These are phyloP conservation scores for Apiotrichum sp. DNA, from an alignment of 1,284 basidiomycete genomes.

Conservation along the genomic window DNA sequence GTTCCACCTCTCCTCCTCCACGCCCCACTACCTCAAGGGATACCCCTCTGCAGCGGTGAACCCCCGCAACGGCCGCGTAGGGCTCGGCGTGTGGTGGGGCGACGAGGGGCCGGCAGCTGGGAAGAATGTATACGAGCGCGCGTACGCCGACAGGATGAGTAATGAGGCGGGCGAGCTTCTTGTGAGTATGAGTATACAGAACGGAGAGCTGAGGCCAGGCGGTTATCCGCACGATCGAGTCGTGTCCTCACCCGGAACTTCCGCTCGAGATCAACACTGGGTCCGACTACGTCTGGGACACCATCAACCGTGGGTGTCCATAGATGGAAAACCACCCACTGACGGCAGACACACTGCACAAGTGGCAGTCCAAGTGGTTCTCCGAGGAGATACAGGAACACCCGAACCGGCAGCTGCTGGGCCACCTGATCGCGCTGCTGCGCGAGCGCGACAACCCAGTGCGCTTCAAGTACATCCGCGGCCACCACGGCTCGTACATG, in stretches of 20 bases:
- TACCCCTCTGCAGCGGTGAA: background rate
- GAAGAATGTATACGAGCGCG: background rate
- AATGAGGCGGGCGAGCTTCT: background rate
- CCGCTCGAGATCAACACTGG: background rate
- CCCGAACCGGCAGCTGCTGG: background rate
- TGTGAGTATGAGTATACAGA: background rate
- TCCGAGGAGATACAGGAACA: background rate
- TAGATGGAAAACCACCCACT: background rate
- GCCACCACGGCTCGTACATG: background rate
- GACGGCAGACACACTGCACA: background rate
- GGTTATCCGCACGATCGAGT: background rate
- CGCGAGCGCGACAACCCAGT: background rate
- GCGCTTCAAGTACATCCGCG: conserved; percentile 1
- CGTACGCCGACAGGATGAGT: background rate
- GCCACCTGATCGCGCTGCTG: background rate
- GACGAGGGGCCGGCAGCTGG: background rate
- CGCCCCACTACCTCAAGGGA: background rate
- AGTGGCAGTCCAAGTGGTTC: conserved; percentile 1
- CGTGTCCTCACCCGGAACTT: background rate
- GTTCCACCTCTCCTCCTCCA: background rate
- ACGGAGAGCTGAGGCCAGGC: background rate
- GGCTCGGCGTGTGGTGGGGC: background rate
- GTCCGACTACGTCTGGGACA: background rate
- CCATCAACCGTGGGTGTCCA: background rate
- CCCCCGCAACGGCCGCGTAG: background rate